Conservation (phyloP, 2,329 filamentous ascomycete genomes). For the Stemphylium vesicarium region DNA sequence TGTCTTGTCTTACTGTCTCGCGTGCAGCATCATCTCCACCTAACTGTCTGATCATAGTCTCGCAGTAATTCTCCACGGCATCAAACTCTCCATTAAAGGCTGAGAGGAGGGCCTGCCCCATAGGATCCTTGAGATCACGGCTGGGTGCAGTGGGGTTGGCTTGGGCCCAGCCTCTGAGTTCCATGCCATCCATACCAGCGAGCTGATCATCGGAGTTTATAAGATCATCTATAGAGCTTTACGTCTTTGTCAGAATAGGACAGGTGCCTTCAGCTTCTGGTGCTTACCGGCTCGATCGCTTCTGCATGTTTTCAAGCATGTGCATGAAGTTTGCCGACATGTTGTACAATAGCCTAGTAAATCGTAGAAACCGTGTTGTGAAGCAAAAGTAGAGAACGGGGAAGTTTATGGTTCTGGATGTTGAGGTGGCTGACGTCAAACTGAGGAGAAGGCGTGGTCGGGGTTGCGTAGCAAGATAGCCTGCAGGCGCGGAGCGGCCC, state of each 20-base stretch:
- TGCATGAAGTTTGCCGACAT: conserved; percentile 22
- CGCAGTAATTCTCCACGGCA: conserved; percentile 7
- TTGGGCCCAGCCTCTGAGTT: conserved; percentile 20
- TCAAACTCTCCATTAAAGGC: conserved; percentile 1
- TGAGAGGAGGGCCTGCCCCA: conserved; percentile 16
- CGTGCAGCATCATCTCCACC: conserved; percentile 9
- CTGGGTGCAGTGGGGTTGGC: conserved; percentile 11
- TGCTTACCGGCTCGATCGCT: conserved; percentile 9
- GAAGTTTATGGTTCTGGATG: not conserved
- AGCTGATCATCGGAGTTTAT: conserved; percentile 16
- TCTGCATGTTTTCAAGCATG: conserved; percentile 22
- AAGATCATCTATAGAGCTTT: conserved; percentile 16
- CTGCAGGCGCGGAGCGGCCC: not conserved
- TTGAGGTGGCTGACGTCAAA: not conserved
- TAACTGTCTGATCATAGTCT: conserved; percentile 7
- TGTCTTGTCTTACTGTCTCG: conserved; percentile 12
- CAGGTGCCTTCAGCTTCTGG: not conserved
- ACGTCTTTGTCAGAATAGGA: not conserved
- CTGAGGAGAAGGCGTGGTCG: conserved; percentile 2
- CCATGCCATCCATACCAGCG: conserved; percentile 21
- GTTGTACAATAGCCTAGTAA: not conserved
- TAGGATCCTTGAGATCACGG: conserved; percentile 19
- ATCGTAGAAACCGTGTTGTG: no score
- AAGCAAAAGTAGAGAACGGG: not conserved
- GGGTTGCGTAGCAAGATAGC: not conserved